phyloP scores from a whole-genome alignment of 306 rosid genomes.

The Vigna unguiculata region DNA sequence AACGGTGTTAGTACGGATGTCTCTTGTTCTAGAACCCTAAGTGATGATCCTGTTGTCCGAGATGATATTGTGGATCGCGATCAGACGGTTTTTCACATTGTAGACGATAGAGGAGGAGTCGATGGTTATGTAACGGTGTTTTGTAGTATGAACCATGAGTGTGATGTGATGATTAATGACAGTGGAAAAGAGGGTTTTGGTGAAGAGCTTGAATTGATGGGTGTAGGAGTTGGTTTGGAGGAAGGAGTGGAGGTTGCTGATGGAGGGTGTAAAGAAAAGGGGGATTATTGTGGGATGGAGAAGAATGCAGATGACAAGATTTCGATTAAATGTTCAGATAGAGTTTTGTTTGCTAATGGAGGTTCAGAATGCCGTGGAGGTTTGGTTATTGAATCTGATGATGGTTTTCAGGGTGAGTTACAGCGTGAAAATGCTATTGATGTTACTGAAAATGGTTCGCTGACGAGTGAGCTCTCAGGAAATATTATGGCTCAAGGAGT shows the following conservation, averaged over 20 bases:
- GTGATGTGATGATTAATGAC: constrained; percentile 31
- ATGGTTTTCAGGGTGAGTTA: constrained; percentile 27
- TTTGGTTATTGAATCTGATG: constrained; percentile 33
- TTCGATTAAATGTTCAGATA: constrained; percentile 31
- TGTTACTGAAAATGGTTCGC: constrained; percentile 24
- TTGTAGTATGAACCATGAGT: constrained; percentile 6
- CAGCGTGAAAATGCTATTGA: constrained; percentile 24
- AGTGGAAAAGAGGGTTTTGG: constrained; percentile 41
- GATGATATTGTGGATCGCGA: constrained; percentile 27
- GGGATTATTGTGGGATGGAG: constrained; percentile 15
- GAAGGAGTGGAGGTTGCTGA: constrained; percentile 36
- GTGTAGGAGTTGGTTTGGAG: constrained; percentile 33
- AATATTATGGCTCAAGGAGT: background rate
- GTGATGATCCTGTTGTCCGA: background rate
- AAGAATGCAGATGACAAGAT: constrained; percentile 27
- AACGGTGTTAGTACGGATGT: constrained; percentile 15
- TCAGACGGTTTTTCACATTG: constrained; percentile 31
- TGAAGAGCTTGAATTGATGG: constrained; percentile 28
- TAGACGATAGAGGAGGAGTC: constrained; percentile 29
- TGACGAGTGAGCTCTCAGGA: background rate
- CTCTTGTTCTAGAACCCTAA: constrained; percentile 44
- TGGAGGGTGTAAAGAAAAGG: constrained; percentile 33
- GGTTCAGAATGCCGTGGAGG: constrained; percentile 31
- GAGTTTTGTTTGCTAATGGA: constrained; percentile 15
- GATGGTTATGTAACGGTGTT: constrained; percentile 2